phyloP scores from a whole-genome alignment of 2,329 filamentous ascomycete genomes.

The Grosmannia serpens region DNA sequence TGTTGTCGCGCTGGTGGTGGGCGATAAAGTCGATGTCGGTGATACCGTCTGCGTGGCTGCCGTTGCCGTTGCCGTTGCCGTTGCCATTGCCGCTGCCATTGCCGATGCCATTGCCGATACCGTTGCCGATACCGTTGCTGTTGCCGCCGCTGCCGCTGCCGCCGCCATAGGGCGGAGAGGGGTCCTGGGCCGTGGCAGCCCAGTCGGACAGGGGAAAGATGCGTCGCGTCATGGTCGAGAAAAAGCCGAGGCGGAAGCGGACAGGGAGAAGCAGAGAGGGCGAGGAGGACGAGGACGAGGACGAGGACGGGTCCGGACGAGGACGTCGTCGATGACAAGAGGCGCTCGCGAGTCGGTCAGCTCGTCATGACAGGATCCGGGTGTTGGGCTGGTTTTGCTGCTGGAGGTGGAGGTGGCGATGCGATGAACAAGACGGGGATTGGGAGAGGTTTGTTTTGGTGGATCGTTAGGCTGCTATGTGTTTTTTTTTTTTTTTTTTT shows the following conservation, averaged over 20 bases:
- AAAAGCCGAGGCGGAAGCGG: background rate
- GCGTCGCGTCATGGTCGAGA: conserved; percentile 18
- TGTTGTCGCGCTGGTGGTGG: background rate
- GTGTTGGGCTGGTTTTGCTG: background rate
- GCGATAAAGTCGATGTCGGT: background rate
- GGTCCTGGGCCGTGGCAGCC: conserved; percentile 27
- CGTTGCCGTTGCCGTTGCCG: background rate
- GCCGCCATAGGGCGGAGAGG: background rate
- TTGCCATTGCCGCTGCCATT: background rate
- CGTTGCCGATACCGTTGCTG: background rate
- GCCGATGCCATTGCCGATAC: background rate
- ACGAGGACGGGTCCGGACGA: background rate
- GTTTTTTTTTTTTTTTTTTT: background rate
- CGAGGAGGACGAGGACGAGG: background rate
- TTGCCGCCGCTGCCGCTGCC: background rate
- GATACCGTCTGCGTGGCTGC: background rate
- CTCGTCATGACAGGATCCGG: background rate
- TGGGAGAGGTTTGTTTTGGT: background rate
- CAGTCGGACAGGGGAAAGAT: conserved; percentile 30
- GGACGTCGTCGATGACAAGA: background rate
- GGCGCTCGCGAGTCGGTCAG: background rate
- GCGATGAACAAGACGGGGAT: background rate
- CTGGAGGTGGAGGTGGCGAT: background rate
- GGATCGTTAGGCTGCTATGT: background rate
- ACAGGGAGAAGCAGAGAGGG: background rate